Percentiles rank a stretch among this genome's conserved stretches.
phyloP scores from a whole-genome alignment of 1,284 basidiomycete genomes.

The Cryptococcus floricola region DNA sequence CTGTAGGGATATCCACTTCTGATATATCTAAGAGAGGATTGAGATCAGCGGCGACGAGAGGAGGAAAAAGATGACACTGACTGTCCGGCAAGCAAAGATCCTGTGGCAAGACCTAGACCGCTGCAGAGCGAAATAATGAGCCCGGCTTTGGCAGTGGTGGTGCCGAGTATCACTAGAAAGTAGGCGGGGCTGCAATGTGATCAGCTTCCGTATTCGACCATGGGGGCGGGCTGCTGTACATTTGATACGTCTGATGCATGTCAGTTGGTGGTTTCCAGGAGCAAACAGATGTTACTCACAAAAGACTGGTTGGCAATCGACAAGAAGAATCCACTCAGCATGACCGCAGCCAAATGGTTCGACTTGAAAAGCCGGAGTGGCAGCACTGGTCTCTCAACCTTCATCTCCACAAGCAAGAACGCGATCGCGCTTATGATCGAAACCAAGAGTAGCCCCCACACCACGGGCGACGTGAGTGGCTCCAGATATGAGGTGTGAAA shows the following conservation, averaged over 20 bases:
- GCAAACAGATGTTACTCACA: conserved; percentile 44
- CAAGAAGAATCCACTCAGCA: conserved; percentile 48
- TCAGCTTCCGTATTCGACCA: background rate
- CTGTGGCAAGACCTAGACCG: conserved; percentile 76
- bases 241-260: conserved; percentile 24
- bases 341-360: conserved; percentile 58
- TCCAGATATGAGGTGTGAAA: conserved; percentile 77
- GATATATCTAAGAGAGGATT: conserved; percentile 34
- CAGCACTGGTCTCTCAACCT: conserved; percentile 72
- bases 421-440: conserved; percentile 55
- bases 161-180: conserved; percentile 44
- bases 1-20: conserved; percentile 39
- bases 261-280: background rate
- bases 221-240: conserved; percentile 9
- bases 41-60: background rate
- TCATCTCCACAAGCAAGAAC: conserved; percentile 70
- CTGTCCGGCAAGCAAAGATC: conserved; percentile 83
- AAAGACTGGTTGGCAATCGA: conserved; percentile 68
- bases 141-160: conserved; percentile 40
- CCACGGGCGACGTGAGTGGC: conserved; percentile 66
- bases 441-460: conserved; percentile 62
- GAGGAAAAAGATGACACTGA: conserved; percentile 40
- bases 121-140: conserved; percentile 60
- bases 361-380: conserved; percentile 68
- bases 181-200: conserved; percentile 36